Base-by-base conservation (phyloP, 192 early-diverging fungal genomes). In the Rhizoclosmatium globosum region DNA sequence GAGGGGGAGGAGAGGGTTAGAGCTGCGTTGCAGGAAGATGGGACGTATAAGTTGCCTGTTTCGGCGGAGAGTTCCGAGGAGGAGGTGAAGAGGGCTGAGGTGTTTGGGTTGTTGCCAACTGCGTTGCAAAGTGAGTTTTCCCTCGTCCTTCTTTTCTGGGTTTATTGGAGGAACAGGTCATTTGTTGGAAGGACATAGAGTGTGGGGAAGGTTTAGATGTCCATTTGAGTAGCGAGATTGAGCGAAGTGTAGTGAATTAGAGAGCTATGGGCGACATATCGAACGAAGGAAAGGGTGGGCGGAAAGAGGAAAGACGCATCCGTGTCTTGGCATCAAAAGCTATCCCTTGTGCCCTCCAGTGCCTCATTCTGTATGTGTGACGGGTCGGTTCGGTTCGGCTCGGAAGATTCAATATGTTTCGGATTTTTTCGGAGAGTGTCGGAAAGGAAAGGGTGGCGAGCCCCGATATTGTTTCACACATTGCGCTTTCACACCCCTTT, bases 11-110 rank as follows among this genome's bases (percentile, higher is more conserved):
- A 50, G 84, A 50, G 94, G 89, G 83, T 92, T 87, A 11, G 93
- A 92, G 76, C 93, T 91, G 84, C 87, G 92, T 1, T 93, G 93
- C 84, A 91, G 89, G 91, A 91, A 1, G 92, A 94, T 58, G 92
- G 92, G 0, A 90, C 91, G 15, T 87, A 95, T 43, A 88, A 86
- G 43, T 85, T 96, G 17, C 89, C 91, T 4, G 84, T 97, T 39
- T 90, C 92, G 0, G 85, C 88, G 31, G 83, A 88, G 41, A 75
- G 87, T 41, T 79, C 86, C 13, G 87, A 88, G 71, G 90, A 91
- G 82, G 91, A 88, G 42, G 80, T 78, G 74, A 80, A 82, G 53
- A 79, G 87, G 38, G 86, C 91, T 60, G 89, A 93, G 79, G 90
- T 92, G 59, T 99, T 94, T 82, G 80, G 79, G 9, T 83, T 83